These are phyloP conservation scores for Nicotiana paniculata DNA, from an alignment of 257 asterid genomes.

Conservation along the genomic window DNA sequence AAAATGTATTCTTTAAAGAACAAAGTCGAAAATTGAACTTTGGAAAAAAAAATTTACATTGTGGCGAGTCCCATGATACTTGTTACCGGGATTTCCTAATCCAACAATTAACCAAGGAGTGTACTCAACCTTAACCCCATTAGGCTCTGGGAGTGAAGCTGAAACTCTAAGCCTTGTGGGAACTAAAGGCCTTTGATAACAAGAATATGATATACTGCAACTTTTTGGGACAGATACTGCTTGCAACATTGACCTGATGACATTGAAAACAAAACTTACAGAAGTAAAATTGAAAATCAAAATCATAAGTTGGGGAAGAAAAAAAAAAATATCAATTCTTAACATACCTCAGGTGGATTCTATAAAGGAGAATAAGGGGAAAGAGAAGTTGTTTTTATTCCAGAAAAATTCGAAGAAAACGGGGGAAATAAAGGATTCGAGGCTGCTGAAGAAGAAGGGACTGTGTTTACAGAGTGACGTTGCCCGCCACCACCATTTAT, in stretches of 20 bases:
- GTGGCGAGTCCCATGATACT: conserved; percentile 96
- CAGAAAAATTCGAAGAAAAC: background rate
- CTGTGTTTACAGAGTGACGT: background rate
- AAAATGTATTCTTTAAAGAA: conserved; percentile 1
- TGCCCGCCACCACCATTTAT: conserved; percentile 1
- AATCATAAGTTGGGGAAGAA: conserved; percentile 3
- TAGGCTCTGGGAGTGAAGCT: conserved; percentile 46
- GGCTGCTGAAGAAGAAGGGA: background rate
- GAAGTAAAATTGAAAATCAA: background rate
- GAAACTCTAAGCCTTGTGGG: conserved; percentile 40
- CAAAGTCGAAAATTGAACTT: conserved; percentile 1
- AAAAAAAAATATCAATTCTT: background rate
- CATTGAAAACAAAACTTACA: background rate
- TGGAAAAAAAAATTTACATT: conserved; percentile 38
- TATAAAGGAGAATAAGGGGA: background rate
- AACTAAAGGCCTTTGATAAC: conserved; percentile 31
- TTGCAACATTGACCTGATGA: conserved; percentile 45
- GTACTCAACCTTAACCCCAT: conserved; percentile 61
- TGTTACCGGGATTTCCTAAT: conserved; percentile 95
- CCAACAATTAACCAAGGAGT: conserved; percentile 99
- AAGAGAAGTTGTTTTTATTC: background rate
- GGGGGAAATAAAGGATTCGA: background rate
- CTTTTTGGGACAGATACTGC: conserved; percentile 41
- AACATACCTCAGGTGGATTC: background rate
- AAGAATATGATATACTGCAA: conserved; percentile 33